Evolutionary conservation across 1,284 basidiomycete species (phyloP).

Genomic region (Farysia itapuensis): DNA sequence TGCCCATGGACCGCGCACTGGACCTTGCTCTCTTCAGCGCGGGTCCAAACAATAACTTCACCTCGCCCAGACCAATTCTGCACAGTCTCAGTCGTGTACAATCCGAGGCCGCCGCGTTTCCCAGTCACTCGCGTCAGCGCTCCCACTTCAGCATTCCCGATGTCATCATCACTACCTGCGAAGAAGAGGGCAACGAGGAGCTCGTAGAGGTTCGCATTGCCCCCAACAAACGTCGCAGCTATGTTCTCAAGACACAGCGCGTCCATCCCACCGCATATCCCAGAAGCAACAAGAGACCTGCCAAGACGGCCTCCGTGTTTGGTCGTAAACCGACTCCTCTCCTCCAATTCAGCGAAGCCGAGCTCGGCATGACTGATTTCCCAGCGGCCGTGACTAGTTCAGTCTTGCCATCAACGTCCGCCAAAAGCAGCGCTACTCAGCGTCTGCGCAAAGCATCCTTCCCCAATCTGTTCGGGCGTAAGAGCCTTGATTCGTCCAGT

Average conservation of each 20-base stretch:
- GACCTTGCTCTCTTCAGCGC: background rate
- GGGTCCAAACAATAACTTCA: background rate
- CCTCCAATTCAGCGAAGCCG: conserved; percentile 11
- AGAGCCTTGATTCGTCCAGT: conserved; percentile 6
- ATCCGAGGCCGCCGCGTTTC: background rate
- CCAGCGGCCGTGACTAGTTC: conserved; percentile 14
- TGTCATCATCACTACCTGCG: conserved; percentile 44
- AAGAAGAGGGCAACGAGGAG: conserved; percentile 40
- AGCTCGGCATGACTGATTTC: conserved; percentile 12
- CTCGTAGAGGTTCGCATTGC: conserved; percentile 36
- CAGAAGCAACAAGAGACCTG: conserved; percentile 3
- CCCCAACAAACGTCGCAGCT: conserved; percentile 26
- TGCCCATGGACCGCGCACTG: background rate
- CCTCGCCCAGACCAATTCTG: too few species aligned
- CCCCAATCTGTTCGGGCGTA: conserved; percentile 29
- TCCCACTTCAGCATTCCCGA: conserved; percentile 52
- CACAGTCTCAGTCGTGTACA: background rate
- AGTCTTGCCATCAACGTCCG: too few species aligned
- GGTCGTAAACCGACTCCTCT: conserved; percentile 9
- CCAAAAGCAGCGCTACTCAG: conserved; percentile 7
- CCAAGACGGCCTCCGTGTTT: conserved; percentile 5
- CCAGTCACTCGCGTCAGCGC: conserved; percentile 27
- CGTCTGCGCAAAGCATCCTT: conserved; percentile 19
- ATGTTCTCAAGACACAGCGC: conserved; percentile 2
- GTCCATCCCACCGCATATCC: background rate